Evolutionary conservation across 2,329 filamentous ascomycete genomes (phyloP), one percentile per base, ranked within the genome.

Genomic region (Metarhizium guizhouense): DNA sequence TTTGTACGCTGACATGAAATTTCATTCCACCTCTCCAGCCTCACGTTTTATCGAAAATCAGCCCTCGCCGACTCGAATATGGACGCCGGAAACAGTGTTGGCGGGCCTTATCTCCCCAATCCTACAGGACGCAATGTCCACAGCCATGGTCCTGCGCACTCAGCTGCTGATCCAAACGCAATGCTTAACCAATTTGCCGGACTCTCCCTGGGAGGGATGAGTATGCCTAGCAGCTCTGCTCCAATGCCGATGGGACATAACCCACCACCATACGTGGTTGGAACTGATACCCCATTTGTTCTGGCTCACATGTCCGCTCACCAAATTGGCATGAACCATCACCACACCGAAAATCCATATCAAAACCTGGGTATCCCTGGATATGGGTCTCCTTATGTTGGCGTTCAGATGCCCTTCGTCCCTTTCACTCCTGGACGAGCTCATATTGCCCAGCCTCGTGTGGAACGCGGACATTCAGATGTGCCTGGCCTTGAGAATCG

Each of bases 401-500:
- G 65, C 53, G 61, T 70, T 59, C 69, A 68, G 16, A 62, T 71
- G 52, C 66, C 70, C 10, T 66, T 78, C 45, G 65, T 80, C 63
- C 79, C 80, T 3, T 80, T 75, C 64, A 81, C 79, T 13, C 77
- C 80, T 20, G 77, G 75, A n/a, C 77, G 79, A 18, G 65, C 74
- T 36, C 68, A 71, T 36, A 66, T 70, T 7, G 66, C 72, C 18
- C 72, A 75, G 45, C 74, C 78, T 57, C 78, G 76, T 36, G 68
- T 74, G 51, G 76, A 80, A 38, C 72, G 70, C 62, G 70, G 67
- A 14, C 75, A 76, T 52, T 74, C 76, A 32, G 80, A 85, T 40
- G 78, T 85, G 53, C 84, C 83, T 18, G 79, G 75, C 36, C 73
- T 86, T 34, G 83, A 86, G 62, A 85, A 86, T 57, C 83, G 84